A percentile compares a stretch with the other conserved stretches of the same genome.
Conservation (phyloP, 2,329 filamentous ascomycete species). For the Colletotrichum lindemuthianum region DNA sequence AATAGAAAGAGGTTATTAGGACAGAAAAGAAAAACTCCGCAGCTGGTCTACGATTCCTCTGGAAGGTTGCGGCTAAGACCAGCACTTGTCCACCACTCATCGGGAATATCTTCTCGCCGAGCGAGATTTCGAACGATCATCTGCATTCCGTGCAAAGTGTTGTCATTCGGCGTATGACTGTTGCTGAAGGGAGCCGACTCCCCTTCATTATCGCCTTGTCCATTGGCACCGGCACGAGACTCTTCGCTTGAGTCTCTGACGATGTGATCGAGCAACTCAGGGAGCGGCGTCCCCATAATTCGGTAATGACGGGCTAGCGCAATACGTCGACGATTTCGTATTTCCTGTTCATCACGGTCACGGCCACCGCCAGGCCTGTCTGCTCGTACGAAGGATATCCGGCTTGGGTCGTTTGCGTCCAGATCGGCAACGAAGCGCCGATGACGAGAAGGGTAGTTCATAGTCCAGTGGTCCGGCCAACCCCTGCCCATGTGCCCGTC, state of each 20-base stretch:
- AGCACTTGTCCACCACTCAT: slow-evolving; percentile 82
- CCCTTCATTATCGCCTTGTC: slow-evolving; percentile 16
- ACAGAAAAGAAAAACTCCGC: not conserved
- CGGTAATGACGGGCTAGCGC: slow-evolving; percentile 30
- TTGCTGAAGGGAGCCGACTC: slow-evolving; percentile 27
- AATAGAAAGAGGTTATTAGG: not conserved
- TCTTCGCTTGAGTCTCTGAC: slow-evolving; percentile 28
- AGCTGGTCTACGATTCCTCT: slow-evolving; percentile 46
- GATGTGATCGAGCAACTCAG: slow-evolving; percentile 21
- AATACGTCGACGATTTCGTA: slow-evolving; percentile 28
- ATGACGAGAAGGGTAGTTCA: slow-evolving; percentile 36
- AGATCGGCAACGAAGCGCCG: slow-evolving; percentile 32
- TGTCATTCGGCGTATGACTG: slow-evolving; percentile 44
- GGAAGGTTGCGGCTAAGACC: slow-evolving; percentile 71
- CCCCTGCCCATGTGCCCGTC: slow-evolving; percentile 8
- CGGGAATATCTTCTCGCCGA: slow-evolving; percentile 78
- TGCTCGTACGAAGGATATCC: slow-evolving; percentile 29
- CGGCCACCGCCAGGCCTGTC: slow-evolving; percentile 7
- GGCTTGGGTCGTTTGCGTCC: slow-evolving; percentile 28
- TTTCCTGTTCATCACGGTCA: slow-evolving; percentile 16
- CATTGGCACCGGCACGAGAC: slow-evolving; percentile 5
- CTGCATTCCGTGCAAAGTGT: slow-evolving; percentile 70
- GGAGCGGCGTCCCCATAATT: slow-evolving; percentile 16
- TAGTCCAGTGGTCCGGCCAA: slow-evolving; percentile 31
- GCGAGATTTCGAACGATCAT: slow-evolving; percentile 77